Base-by-base conservation (phyloP, 176 grass and related monocot species). In the Musa acuminata region DNA sequence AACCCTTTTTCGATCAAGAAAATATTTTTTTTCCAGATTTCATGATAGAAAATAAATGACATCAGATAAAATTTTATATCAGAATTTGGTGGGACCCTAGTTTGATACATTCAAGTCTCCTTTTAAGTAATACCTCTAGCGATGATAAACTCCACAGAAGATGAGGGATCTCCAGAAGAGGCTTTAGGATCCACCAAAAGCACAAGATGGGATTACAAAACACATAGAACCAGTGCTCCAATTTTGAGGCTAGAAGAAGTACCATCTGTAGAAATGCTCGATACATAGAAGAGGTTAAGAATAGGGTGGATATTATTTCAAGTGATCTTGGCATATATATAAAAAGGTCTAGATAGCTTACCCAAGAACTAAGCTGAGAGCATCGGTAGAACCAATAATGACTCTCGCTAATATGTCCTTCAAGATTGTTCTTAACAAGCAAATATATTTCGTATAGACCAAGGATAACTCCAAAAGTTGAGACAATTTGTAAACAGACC, bases 141-240 rank as follows among this genome's bases (percentile, higher is more conserved):
- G 77, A 72, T 12, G 77, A 57, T 52, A 97, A 85, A 71, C 68
- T 97, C 77, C 82, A 87, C 55, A 87, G 81, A 67, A 93, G 85
- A 83, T 90, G 90, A 83, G 93, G 90, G 55, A 91, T 88, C 71
- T 87, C 82, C 35, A 97, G 51, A 79, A 97, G 68, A 83, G 83
- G 77, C 83, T 90, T 97, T 75, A 89, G 72, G 58, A 87, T 87
- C 93, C 90, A 97, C 81, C 85, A 93, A 55, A 93, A 80, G 63
- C 87, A 93, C 64, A 91, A 77, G 51, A 89, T 75, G 62, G 83
- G 84, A 73, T 85, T 97, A 68, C 80, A 89, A 65, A 97, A 71
- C 69, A 90, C 52, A 75, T 80, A 51, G 17, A 88, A 79, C 93
- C 90, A 97, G 71, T 67, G 19, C n/a, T 78, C 83, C 14, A 71